Evolutionary conservation across 805 yeast genomes (phyloP), one percentile per base, ranked within the genome.

Genomic region (Barnettozyma botsteinii): DNA sequence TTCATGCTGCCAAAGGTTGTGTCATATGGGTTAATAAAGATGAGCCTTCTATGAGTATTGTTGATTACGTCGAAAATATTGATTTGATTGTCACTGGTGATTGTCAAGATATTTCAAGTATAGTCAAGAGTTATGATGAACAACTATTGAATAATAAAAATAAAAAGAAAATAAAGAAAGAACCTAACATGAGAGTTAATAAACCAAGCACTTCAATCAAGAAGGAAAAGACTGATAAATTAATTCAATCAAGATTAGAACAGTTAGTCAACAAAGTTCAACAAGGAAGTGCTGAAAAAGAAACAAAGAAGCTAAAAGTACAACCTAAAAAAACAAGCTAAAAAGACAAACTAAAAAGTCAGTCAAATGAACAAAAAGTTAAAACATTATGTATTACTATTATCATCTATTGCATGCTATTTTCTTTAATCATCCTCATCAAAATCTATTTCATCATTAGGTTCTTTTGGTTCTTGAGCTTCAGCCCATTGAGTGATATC

Each of bases 401-500:
- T 36, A 15, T 35, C 31, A 26, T 13, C 31, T 18, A 39, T 29
- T 29, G 24, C 21, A 40, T 37, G 12, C 29, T 4, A 20, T 28
- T 4, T 20, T 21, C n/a, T 35, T 24, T 39, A 49, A 39, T 68
- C 72, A 39, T 73, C 73, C 12, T 77, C 85, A 12, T 79, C 85
- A n/a, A 76, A 57, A 29, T 77, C 83, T 13, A 73, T 51, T 45
- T 80, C 85, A 50, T 87, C 97, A 22, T 76, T 73, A 0, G 98
- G 98, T 59, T 91, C 97, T 59, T 91, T 91, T 25, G 97, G 98
- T 61, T 93, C 99, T 61, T 93, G 98, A 4, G 78, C 67, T 59
- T 93, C 99, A 18, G 86, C 80, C 98, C 98, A 93, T 59, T 93
- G 99, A 0, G 99, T 93, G 22, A 91, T 83, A 59, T 93, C 98